Evolutionary conservation across 1,139 yeast species (phyloP).

Genomic region (Debaryomyces singareniensis): DNA sequence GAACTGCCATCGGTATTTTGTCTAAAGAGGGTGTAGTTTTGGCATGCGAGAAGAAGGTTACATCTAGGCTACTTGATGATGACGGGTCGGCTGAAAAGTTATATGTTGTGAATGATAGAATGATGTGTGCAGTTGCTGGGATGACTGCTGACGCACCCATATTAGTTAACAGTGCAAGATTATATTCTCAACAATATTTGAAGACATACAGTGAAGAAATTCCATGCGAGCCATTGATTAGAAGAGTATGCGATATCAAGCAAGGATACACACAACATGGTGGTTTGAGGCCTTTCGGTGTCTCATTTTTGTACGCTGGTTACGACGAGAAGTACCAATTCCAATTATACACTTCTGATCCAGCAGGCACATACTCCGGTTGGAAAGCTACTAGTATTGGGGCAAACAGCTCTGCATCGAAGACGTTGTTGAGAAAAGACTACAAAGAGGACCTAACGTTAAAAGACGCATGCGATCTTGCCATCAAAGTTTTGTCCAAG

Average conservation of each 20-base stretch:
- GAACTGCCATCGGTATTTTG: constrained; percentile 93
- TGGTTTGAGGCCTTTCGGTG: constrained; percentile 97
- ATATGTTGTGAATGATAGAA: constrained; percentile 74
- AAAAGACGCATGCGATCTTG: constrained; percentile 79
- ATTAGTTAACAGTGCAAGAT: constrained; percentile 82
- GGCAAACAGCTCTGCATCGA: constrained; percentile 94
- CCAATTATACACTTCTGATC: constrained; percentile 92
- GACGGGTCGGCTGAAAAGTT: constrained; percentile 92
- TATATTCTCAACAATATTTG: constrained; percentile 76
- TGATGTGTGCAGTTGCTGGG: constrained; percentile 96
- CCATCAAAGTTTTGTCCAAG: constrained; percentile 86
- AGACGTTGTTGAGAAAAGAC: constrained; percentile 90
- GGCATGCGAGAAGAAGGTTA: constrained; percentile 94
- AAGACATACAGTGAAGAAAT: constrained; percentile 85
- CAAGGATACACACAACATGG: constrained; percentile 99
- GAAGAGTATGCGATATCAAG: constrained; percentile 84
- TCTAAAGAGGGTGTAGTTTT: constrained; percentile 90
- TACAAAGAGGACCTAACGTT: constrained; percentile 76
- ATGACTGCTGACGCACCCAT: constrained; percentile 97
- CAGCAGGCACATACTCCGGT: constrained; percentile 95
- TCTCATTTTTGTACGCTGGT: constrained; percentile 93
- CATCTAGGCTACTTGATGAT: constrained; percentile 86
- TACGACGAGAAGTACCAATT: constrained; percentile 85
- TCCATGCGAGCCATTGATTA: constrained; percentile 86
- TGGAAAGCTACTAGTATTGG: constrained; percentile 99